Conservation (phyloP, 148 eudicot species). For the Tetragonia tetragonoides region DNA sequence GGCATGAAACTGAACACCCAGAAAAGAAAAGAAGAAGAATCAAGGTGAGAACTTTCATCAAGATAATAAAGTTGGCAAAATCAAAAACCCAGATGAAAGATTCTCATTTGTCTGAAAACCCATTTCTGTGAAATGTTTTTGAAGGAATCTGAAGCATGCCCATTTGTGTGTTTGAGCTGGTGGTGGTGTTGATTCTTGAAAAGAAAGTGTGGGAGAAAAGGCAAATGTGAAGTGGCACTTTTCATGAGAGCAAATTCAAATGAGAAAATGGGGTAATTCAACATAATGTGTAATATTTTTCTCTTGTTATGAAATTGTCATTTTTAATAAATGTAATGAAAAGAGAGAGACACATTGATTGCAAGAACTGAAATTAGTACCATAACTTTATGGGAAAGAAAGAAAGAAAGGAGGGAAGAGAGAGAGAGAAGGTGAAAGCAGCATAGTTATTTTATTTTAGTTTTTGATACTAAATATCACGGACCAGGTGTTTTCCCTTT, state of each 20-base stretch:
- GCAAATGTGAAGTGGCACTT: constrained; percentile 10
- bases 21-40: not conserved
- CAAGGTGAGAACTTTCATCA: not conserved
- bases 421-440: not conserved
- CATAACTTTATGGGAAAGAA: constrained; percentile 21
- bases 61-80: not conserved
- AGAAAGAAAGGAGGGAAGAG: constrained; percentile 2
- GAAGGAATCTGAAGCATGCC: constrained; percentile 10
- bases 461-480: constrained; percentile 17
- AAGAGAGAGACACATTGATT: constrained; percentile 27
- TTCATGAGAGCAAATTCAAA: constrained; percentile 22
- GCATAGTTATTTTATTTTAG: not conserved
- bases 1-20: not conserved
- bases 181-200: not conserved
- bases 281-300: not conserved
- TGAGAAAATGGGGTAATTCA: constrained; percentile 20
- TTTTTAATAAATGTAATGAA: not conserved
- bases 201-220: constrained; percentile 10
- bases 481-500: constrained; percentile 34
- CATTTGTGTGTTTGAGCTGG: not conserved
- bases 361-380: constrained; percentile 27
- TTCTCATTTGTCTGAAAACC: not conserved
- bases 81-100: constrained; percentile 24
- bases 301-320: constrained; percentile 1
- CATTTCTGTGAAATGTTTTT: not conserved